Percentiles rank a stretch among this genome's conserved stretches.
Conservation (phyloP, 352 stramenopile species). For the Aphanomyces astaci region DNA sequence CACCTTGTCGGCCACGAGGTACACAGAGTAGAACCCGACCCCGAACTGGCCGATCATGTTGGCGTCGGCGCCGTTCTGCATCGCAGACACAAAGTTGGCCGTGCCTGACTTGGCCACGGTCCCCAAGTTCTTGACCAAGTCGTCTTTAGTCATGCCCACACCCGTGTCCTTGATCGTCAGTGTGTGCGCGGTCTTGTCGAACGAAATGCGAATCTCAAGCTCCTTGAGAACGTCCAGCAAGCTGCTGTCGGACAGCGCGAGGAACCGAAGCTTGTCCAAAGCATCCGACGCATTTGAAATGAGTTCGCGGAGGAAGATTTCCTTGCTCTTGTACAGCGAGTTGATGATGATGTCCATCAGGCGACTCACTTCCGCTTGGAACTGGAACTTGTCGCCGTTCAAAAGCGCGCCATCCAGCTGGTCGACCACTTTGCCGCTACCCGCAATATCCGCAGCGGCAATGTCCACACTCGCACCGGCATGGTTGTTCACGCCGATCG, state of each 20-base stretch:
- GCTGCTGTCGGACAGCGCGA: conserved; percentile 88
- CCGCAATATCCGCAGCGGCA: background rate
- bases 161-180: conserved; percentile 98
- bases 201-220: conserved; percentile 96
- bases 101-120: conserved; percentile 98
- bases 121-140: conserved; percentile 95
- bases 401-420: conserved; percentile 36
- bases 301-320: conserved; percentile 98
- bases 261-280: conserved; percentile 98
- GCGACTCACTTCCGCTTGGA: conserved; percentile 95
- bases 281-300: conserved; percentile 99
- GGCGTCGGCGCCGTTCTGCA: conserved; percentile 86
- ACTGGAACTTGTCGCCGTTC: conserved; percentile 82
- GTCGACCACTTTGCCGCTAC: conserved; percentile 31
- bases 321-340: conserved; percentile 95
- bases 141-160: conserved; percentile 98
- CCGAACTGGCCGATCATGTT: conserved; percentile 99
- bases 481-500: conserved; percentile 23
- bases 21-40: conserved; percentile 99
- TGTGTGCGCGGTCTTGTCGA: conserved; percentile 92
- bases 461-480: conserved; percentile 23
- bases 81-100: conserved; percentile 96
- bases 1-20: conserved; percentile 94
- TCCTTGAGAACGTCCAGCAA: conserved; percentile 73
- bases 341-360: conserved; percentile 99